Conservation (phyloP, 2,329 filamentous ascomycete species). For the Pseudovirgaria hyperparasitica region DNA sequence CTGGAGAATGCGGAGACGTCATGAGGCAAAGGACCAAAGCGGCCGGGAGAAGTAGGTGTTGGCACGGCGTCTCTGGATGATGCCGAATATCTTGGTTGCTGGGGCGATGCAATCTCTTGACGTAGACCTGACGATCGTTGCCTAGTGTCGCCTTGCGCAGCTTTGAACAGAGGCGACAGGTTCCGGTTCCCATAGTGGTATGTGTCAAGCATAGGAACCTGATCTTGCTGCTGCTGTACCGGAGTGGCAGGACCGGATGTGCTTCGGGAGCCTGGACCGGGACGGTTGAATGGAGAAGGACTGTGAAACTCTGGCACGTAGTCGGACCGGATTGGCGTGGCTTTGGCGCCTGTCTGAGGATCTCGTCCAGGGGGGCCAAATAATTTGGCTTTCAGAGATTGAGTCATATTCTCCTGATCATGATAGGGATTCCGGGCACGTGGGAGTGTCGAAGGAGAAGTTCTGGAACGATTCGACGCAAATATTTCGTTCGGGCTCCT, state of each 20-base stretch:
- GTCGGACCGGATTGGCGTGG: conserved; percentile 7
- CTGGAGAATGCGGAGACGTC: conserved; percentile 7
- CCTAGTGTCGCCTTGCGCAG: conserved; percentile 28
- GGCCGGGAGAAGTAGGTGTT: neutral
- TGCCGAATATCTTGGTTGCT: too few relatives aligned
- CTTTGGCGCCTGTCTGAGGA: conserved; percentile 7
- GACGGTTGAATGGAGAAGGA: conserved; percentile 28
- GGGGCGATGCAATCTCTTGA: conserved; percentile 24
- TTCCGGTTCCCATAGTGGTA: conserved; percentile 34
- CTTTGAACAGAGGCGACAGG: conserved; percentile 36
- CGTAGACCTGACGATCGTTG: conserved; percentile 30
- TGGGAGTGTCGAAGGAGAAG: conserved; percentile 17
- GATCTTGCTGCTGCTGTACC: conserved; percentile 8
- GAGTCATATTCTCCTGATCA: conserved; percentile 29
- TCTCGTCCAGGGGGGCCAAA: conserved; percentile 24
- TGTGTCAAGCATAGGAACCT: conserved; percentile 16
- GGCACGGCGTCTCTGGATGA: neutral
- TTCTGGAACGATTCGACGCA: conserved; percentile 16
- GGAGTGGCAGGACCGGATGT: conserved; percentile 22
- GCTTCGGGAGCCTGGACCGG: conserved; percentile 17
- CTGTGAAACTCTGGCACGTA: conserved; percentile 16
- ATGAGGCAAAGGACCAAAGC: conserved; percentile 2
- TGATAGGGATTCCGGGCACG: conserved; percentile 11
- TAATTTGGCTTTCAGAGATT: conserved; percentile 32
- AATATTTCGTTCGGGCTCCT: conserved; percentile 12